phyloP scores from a whole-genome alignment of 768 basidiomycete species.

The Lentinula aciculospora region DNA sequence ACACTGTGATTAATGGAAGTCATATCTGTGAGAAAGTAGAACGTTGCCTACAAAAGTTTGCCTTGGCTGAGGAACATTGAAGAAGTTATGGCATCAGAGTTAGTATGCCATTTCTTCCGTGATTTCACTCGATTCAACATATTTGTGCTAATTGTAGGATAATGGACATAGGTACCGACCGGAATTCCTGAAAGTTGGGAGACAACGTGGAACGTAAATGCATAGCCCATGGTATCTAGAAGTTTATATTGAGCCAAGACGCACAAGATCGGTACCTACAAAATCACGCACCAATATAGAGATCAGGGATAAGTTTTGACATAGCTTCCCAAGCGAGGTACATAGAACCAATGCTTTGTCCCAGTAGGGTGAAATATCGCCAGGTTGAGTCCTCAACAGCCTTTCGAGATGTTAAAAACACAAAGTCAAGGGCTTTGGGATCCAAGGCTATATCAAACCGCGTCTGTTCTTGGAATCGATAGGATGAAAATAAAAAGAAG shows the following conservation, averaged over 20 bases:
- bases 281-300: constrained; percentile 69
- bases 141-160: constrained; percentile 91
- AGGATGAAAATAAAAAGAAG: neutral
- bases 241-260: neutral
- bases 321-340: constrained; percentile 81
- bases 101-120: constrained; percentile 57
- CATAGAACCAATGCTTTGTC: constrained; percentile 88
- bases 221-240: constrained; percentile 96
- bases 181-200: constrained; percentile 57
- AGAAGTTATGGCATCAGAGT: constrained; percentile 49
- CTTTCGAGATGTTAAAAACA: constrained; percentile 67
- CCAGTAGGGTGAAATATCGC: constrained; percentile 87
- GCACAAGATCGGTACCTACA: neutral
- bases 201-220: constrained; percentile 85
- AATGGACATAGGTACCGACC: constrained; percentile 91
- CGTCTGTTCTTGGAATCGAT: constrained; percentile 33
- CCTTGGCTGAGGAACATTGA: constrained; percentile 47
- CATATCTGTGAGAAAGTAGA: neutral
- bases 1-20: neutral
- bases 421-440: constrained; percentile 64
- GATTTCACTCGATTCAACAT: constrained; percentile 81
- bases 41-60: constrained; percentile 55
- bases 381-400: constrained; percentile 80
- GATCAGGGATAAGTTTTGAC: constrained; percentile 72
- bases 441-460: constrained; percentile 77